Conservation (phyloP, 352 stramenopile species). For the Phytopythium ostracodes region DNA sequence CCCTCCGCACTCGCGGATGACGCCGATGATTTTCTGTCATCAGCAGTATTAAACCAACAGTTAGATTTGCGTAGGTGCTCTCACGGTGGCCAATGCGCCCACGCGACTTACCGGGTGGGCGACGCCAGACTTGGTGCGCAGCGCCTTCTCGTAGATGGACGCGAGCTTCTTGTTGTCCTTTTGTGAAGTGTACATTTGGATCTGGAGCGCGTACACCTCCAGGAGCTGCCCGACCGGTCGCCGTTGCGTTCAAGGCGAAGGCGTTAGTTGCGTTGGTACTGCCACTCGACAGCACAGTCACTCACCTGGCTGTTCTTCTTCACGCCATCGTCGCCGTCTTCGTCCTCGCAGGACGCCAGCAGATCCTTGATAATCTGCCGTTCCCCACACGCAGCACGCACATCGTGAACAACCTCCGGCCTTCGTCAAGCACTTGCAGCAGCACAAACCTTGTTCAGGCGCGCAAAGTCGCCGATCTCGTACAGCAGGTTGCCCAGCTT, state of each 20-base stretch:
- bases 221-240: slow-evolving; percentile 55
- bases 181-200: slow-evolving; percentile 91
- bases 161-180: slow-evolving; percentile 94
- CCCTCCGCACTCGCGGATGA: slow-evolving; percentile 94
- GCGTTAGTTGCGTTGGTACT: neutral
- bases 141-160: slow-evolving; percentile 89
- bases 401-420: neutral
- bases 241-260: neutral
- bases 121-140: slow-evolving; percentile 87
- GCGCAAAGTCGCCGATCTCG: slow-evolving; percentile 72
- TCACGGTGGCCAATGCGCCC: too few relatives aligned
- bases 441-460: slow-evolving; percentile 57
- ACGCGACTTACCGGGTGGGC: slow-evolving; percentile 66
- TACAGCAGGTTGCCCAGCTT: slow-evolving; percentile 93
- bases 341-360: slow-evolving; percentile 78
- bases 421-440: neutral
- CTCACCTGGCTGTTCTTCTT: slow-evolving; percentile 76
- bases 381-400: neutral
- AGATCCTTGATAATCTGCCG: slow-evolving; percentile 78
- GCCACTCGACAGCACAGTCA: neutral
- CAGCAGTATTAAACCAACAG: neutral
- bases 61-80: too few relatives aligned
- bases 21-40: slow-evolving; percentile 85
- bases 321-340: slow-evolving; percentile 82
- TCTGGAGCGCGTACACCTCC: slow-evolving; percentile 92